Evolutionary conservation across 2,329 filamentous ascomycete species (phyloP).

Genomic region (Fusarium sp.): DNA sequence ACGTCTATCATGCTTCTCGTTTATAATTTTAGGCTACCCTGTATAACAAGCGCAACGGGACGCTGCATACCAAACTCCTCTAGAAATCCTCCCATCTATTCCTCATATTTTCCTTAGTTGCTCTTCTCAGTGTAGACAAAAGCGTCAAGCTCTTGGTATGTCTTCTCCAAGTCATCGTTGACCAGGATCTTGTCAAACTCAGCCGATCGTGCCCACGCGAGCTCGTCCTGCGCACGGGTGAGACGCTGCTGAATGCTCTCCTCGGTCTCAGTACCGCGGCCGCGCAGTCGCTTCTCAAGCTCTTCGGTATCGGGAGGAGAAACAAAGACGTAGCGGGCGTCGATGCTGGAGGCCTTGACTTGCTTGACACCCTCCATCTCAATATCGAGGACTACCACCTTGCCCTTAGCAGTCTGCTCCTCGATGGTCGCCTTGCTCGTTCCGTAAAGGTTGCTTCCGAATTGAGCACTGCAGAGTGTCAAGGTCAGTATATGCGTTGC

Average conservation of each 20-base stretch:
- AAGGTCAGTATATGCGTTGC: conserved; percentile 12
- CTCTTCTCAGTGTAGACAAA: conserved; percentile 58
- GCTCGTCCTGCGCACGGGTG: conserved; percentile 79
- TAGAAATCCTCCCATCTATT: background rate
- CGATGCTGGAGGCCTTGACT: conserved; percentile 81
- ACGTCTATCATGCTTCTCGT: conserved; percentile 36
- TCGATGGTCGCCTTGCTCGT: conserved; percentile 85
- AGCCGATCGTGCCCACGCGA: conserved; percentile 78
- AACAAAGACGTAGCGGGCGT: conserved; percentile 88
- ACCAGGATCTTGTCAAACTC: conserved; percentile 62
- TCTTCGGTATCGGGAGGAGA: conserved; percentile 82
- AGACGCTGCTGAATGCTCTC: conserved; percentile 79
- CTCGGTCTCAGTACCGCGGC: conserved; percentile 83
- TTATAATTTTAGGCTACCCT: conserved; percentile 15
- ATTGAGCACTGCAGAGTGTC: conserved; percentile 71
- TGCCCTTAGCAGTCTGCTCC: conserved; percentile 78
- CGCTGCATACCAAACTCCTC: conserved; percentile 16
- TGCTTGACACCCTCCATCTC: conserved; percentile 99
- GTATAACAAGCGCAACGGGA: background rate
- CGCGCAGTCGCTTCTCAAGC: conserved; percentile 81
- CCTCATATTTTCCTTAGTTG: conserved; percentile 3
- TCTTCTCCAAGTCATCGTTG: conserved; percentile 63
- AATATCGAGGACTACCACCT: conserved; percentile 89
- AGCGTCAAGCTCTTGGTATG: conserved; percentile 67
- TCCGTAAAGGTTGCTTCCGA: conserved; percentile 89